Conservation (phyloP, 192 early-diverging fungal genomes). For the Borealophlyctis nickersoniae region DNA sequence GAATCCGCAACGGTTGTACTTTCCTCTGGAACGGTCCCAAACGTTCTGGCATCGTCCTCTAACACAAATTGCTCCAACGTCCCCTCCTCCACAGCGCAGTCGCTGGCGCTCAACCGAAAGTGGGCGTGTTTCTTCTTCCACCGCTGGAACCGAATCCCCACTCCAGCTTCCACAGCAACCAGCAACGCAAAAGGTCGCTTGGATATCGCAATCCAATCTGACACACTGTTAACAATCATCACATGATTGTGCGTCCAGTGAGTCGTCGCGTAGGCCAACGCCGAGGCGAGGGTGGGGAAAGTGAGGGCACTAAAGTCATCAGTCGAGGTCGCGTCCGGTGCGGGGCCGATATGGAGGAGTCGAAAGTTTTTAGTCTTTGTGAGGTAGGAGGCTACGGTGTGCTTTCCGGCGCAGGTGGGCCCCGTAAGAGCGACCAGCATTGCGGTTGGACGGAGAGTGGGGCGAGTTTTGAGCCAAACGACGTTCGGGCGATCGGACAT, state of each 20-base stretch:
- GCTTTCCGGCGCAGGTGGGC: conserved; percentile 63
- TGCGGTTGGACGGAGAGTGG: too few species aligned
- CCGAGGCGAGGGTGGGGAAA: conserved; percentile 57
- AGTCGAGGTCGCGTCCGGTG: background rate
- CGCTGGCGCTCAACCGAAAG: too few species aligned
- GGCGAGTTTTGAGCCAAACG: too few species aligned
- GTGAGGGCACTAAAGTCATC: background rate
- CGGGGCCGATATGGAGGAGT: conserved; percentile 28
- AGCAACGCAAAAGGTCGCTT: conserved; percentile 78
- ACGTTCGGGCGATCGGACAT: too few species aligned
- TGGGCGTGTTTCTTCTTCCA: too few species aligned
- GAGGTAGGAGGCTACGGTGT: conserved; percentile 59
- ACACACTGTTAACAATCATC: conserved; percentile 53
- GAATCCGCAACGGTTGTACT: background rate
- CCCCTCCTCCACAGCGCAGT: conserved; percentile 11
- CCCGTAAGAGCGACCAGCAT: conserved; percentile 78
- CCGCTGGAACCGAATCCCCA: conserved; percentile 59
- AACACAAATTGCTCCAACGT: conserved; percentile 17
- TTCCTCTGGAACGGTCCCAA: background rate
- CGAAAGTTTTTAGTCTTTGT: conserved; percentile 49
- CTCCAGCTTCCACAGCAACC: conserved; percentile 81
- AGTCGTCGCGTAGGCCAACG: conserved; percentile 67
- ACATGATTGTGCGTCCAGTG: conserved; percentile 76
- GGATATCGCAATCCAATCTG: conserved; percentile 57
- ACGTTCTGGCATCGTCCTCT: conserved; percentile 15